Evolutionary conservation across 164 flowering plant species (phyloP), one percentile per base, ranked within the genome.

Genomic region (Umbilicus rupestris): DNA sequence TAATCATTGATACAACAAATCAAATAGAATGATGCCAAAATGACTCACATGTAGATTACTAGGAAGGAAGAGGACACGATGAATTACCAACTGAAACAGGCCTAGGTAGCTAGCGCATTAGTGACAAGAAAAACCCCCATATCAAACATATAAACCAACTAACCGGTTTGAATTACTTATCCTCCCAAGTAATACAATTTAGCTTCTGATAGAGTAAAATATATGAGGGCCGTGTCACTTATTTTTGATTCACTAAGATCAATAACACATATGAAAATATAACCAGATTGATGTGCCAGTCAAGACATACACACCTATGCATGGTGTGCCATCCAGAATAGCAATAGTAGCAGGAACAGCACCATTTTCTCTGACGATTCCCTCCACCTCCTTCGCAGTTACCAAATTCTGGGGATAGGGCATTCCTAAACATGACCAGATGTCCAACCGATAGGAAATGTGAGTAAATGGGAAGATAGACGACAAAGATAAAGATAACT

Each of bases 341-440:
- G 99, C 97, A 69, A 88, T 79, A 24, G 96, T 89, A 3, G 99
- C 97, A 63, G 99, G 96, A 70, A 87, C 79, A 39, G 97, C 98
- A 78, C 98, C 98, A 78, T 87, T 94, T 24, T 73, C 74, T 76
- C 84, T 82, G 39, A 92, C 85, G 65, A 92, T 79, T 2, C 79
- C 76, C 79, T 89, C 96, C 69, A 94, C 86, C 77, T 88, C 84
- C 74, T 74, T 82, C 9, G 99, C 96, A 60, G 92, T 85, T 68
- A 83, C 79, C 68, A 94, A 64, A 79, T 91, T 94, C 65, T 78
- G 85, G 30, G 99, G 99, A 78, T 86, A 94, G 6, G 97, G 97
- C 99, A 94, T 94, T 64, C 99, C 97, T 90, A 31, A 24, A 55
- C 31, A 55, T 55, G 17, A 28, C 12, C 31, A 55, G 22, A 55